Percentiles rank a stretch among this genome's conserved stretches.
Conservation (phyloP, 768 basidiomycete genomes). For the Tricholomella constricta region DNA sequence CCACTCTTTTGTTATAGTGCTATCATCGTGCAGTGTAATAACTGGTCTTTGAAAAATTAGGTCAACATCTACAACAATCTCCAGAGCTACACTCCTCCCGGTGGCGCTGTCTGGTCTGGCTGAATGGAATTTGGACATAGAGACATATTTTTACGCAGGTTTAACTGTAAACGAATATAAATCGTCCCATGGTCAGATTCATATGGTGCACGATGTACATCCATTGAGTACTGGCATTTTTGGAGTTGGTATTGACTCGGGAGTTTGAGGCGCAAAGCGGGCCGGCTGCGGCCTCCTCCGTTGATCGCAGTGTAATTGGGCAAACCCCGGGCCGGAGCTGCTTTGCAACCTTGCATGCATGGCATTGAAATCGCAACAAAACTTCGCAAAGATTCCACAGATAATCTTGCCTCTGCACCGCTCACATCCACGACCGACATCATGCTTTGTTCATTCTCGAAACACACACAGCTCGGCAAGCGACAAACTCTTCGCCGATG, state of each 20-base stretch:
- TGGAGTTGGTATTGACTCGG: no score
- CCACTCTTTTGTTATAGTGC: background rate
- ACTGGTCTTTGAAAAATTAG: constrained; percentile 11
- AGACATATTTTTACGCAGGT: no score
- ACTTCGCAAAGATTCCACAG: background rate
- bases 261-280: no score
- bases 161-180: no score
- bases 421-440: background rate
- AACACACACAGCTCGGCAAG: constrained; percentile 36
- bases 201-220: no score
- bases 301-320: no score
- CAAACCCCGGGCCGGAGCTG: no score
- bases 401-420: background rate
- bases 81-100: constrained; percentile 49
- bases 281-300: no score
- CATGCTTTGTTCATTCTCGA: constrained; percentile 2
- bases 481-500: constrained; percentile 68
- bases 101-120: constrained; percentile 41
- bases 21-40: background rate
- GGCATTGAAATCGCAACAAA: constrained; percentile 11
- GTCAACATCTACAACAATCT: constrained; percentile 60
- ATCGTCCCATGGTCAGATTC: no score
- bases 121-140: constrained; percentile 20
- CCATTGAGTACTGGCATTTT: no score
- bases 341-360: background rate